phyloP scores from a whole-genome alignment of 2,329 filamentous ascomycete species.

The Arthrobotrys megalospora region DNA sequence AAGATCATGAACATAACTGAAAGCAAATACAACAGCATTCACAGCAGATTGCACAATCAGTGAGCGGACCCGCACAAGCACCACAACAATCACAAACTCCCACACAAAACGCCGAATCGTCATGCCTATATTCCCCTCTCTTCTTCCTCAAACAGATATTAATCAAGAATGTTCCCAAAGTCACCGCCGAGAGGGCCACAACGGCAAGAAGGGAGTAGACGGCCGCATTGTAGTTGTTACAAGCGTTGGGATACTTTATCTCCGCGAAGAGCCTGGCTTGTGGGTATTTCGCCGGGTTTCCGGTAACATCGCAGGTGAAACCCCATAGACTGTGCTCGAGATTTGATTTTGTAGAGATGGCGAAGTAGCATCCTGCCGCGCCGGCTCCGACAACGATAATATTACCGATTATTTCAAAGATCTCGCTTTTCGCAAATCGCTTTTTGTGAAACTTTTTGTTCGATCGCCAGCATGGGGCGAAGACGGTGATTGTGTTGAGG shows the following conservation, averaged over 20 bases:
- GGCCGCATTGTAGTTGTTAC: slow-evolving; percentile 29
- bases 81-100: slow-evolving; percentile 37
- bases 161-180: slow-evolving; percentile 34
- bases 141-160: slow-evolving; percentile 51
- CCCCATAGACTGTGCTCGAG: slow-evolving; percentile 35
- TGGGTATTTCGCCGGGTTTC: neutral
- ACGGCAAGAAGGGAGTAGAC: slow-evolving; percentile 29
- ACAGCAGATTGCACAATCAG: slow-evolving; percentile 23
- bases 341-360: slow-evolving; percentile 27
- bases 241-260: slow-evolving; percentile 36
- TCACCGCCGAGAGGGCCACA: slow-evolving; percentile 15
- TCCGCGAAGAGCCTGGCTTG: slow-evolving; percentile 18
- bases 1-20: slow-evolving; percentile 17
- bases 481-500: neutral
- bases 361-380: slow-evolving; percentile 29
- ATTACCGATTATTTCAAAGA: slow-evolving; percentile 34
- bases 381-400: slow-evolving; percentile 9
- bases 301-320: slow-evolving; percentile 27
- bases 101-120: slow-evolving; percentile 16
- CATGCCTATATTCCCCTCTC: slow-evolving; percentile 30
- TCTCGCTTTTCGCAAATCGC: slow-evolving; percentile 36
- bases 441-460: slow-evolving; percentile 46
- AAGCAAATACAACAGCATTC: slow-evolving; percentile 24
- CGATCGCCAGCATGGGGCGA: slow-evolving; percentile 40
- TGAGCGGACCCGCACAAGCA: neutral